Evolutionary conservation across 2,329 filamentous ascomycete genomes (phyloP), one percentile per base, ranked within the genome.

Genomic region (Neofusicoccum kwambonambiense): DNA sequence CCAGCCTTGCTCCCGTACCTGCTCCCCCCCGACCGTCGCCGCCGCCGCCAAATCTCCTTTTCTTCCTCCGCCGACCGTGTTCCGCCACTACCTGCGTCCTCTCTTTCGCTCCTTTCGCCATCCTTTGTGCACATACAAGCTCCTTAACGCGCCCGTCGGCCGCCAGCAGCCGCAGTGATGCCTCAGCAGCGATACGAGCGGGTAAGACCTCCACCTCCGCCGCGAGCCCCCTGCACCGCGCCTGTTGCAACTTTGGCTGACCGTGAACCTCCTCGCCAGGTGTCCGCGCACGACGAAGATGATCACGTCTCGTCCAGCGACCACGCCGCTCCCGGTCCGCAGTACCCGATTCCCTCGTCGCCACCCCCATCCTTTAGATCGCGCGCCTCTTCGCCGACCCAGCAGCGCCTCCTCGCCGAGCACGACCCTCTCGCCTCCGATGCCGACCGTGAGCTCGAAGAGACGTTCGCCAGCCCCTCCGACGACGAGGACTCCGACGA

Each of bases 311-410:
- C 45, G 50, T 72, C 74, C 49, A 72, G 69, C 69, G 68, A 65
- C 47, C 66, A 70, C 27, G 71, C 70, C 17, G 65, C 62, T 22
- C 58, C 72, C 8, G 72, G 70, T 17, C 66, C 69, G 60, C 73
- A 74, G 56, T 74, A 76, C 68, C 71, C 77, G 27, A 75, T 81
- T 27, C 82, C 82, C 31, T 75, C 76, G 68, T 83, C 81, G 67
- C 82, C 82, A 69, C 82, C 82, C 42, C 94, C 94, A 2, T 97
- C 94, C 1, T 98, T 97, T 78, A 92, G 89, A 76, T 97, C 93
- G 52, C 87, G 91, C 74, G 84, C 90, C 37, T 92, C 92, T 1
- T 93, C 91, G 41, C 85, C 84, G 37, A 77, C 81, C 19, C 81
- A 82, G 51, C 79, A 81, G 67, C 83, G 82, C 63, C 79, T 79